Conservation (phyloP, 768 basidiomycete genomes). For the Omphalotus guepiniiformis region DNA sequence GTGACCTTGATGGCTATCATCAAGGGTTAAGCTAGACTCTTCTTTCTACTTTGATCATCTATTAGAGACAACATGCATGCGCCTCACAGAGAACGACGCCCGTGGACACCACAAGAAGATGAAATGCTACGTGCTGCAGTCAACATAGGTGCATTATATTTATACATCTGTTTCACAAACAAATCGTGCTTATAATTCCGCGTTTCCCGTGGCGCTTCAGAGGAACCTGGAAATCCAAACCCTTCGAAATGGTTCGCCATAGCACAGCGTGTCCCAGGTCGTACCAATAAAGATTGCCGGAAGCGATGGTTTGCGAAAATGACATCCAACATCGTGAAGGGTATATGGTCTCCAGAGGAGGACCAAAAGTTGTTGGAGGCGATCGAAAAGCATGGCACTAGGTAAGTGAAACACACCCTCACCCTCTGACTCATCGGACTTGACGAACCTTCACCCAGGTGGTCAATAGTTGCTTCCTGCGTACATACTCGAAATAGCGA, state of each 20-base stretch:
- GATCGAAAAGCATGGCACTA: constrained; percentile 51
- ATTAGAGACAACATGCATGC: too few relatives aligned
- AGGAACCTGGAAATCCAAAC: constrained; percentile 54
- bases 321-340: constrained; percentile 57
- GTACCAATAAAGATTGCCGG: constrained; percentile 62
- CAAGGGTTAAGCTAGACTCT: too few relatives aligned
- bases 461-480: constrained; percentile 55
- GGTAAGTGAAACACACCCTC: constrained; percentile 26
- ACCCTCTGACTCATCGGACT: background rate
- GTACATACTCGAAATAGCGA: constrained; percentile 56
- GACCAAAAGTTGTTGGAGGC: constrained; percentile 53
- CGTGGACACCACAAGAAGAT: constrained; percentile 50
- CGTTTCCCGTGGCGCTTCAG: constrained; percentile 25
- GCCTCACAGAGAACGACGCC: constrained; percentile 48
- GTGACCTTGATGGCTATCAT: too few relatives aligned
- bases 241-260: constrained; percentile 66
- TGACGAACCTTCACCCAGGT: constrained; percentile 27
- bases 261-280: constrained; percentile 55
- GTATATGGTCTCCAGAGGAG: constrained; percentile 58
- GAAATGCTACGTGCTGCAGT: constrained; percentile 50
- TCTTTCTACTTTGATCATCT: too few relatives aligned
- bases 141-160: constrained; percentile 31
- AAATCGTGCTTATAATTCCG: constrained; percentile 5
- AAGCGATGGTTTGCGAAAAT: constrained; percentile 64
- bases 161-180: constrained; percentile 8